phyloP scores from a whole-genome alignment of 2,329 filamentous ascomycete species.

The Penicillium palitans region DNA sequence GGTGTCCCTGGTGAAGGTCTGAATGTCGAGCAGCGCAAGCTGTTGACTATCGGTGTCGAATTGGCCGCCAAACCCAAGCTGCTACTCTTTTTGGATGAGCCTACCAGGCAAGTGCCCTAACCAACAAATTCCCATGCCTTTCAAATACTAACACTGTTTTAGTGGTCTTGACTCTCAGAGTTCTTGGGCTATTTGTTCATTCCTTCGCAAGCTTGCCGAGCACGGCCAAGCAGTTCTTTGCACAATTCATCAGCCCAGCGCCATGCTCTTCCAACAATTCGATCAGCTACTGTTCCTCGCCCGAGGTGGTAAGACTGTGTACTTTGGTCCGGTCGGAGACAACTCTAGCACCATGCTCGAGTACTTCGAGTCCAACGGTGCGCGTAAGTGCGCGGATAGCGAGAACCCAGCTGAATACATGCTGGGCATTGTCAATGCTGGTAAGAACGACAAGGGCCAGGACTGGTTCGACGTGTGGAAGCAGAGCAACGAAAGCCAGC shows the following conservation, averaged over 20 bases:
- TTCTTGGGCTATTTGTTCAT: conserved; percentile 81
- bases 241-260: conserved; percentile 91
- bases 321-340: conserved; percentile 65
- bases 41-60: conserved; percentile 89
- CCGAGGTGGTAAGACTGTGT: conserved; percentile 64
- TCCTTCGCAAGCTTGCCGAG: conserved; percentile 83
- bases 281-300: conserved; percentile 63
- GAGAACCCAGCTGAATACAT: conserved; percentile 77
- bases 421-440: conserved; percentile 57
- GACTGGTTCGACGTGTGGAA: conserved; percentile 66
- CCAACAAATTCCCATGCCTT: no score
- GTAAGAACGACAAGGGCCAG: conserved; percentile 30
- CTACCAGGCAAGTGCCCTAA: conserved; percentile 57
- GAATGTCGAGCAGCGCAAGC: conserved; percentile 63
- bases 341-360: conserved; percentile 57
- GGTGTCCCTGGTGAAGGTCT: conserved; percentile 79
- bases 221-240: conserved; percentile 85
- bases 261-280: conserved; percentile 84
- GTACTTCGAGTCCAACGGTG: conserved; percentile 67
- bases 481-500: conserved; percentile 54
- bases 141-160: neutral
- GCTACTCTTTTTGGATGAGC: conserved; percentile 86
- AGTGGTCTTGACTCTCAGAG: conserved; percentile 85
- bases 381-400: conserved; percentile 55
- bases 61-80: conserved; percentile 85